phyloP scores from a whole-genome alignment of 2,329 filamentous ascomycete genomes.

The Nakataea oryzae region DNA sequence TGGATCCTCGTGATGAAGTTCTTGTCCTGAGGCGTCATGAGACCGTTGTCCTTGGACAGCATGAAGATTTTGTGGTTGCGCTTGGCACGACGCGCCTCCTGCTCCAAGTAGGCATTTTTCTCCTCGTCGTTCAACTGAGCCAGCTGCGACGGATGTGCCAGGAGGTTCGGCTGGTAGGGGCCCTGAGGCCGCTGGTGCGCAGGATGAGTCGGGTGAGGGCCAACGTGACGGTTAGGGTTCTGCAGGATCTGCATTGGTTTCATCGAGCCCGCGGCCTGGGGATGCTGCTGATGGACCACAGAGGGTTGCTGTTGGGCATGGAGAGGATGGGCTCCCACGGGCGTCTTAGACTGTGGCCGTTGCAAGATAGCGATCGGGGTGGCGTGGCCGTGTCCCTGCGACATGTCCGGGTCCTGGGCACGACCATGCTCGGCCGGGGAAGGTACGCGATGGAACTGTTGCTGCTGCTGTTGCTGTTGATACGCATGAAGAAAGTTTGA shows the following conservation, averaged over 20 bases:
- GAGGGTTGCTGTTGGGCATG: neutral
- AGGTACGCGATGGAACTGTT: neutral
- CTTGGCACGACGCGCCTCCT: slow-evolving; percentile 92
- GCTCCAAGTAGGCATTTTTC: slow-evolving; percentile 70
- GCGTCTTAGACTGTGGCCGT: slow-evolving; percentile 34
- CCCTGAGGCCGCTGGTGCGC: slow-evolving; percentile 33
- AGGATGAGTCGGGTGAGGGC: slow-evolving; percentile 17
- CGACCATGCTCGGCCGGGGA: neutral
- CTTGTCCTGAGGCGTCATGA: slow-evolving; percentile 99
- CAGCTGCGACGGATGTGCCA: slow-evolving; percentile 60
- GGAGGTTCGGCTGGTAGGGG: slow-evolving; percentile 43
- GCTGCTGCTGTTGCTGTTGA: slow-evolving; percentile 6
- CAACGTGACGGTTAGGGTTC: slow-evolving; percentile 58
- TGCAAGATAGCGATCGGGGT: slow-evolving; percentile 41
- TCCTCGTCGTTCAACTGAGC: slow-evolving; percentile 75
- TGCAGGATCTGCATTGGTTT: slow-evolving; percentile 69
- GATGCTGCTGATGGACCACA: slow-evolving; percentile 14
- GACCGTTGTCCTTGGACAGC: slow-evolving; percentile 83
- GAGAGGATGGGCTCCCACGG: slow-evolving; percentile 10
- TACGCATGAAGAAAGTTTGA: slow-evolving; percentile 11
- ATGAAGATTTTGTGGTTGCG: slow-evolving; percentile 97
- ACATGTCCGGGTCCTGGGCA: neutral
- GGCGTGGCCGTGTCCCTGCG: slow-evolving; percentile 20
- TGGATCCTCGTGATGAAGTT: slow-evolving; percentile 99
- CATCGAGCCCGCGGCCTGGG: slow-evolving; percentile 23